A percentile compares a stretch with the other conserved stretches of the same genome.
These are phyloP conservation scores for Ogataea pignaliae DNA, from an alignment of 805 yeast genomes.

Conservation along the genomic window DNA sequence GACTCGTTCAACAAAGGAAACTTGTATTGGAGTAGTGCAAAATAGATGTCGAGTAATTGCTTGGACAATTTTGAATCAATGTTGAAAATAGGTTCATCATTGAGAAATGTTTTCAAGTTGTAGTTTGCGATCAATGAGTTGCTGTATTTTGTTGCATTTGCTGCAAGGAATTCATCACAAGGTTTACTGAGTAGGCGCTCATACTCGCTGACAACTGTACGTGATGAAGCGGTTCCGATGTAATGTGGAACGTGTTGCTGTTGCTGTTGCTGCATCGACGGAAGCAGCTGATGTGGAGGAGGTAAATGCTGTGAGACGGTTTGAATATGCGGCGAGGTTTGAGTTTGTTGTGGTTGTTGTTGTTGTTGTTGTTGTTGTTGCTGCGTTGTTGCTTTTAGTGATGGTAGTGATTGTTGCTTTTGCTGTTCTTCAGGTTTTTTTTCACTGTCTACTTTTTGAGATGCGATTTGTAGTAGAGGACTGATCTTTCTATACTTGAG, in stretches of 20 bases:
- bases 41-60: constrained; percentile 50
- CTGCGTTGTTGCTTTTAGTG: not conserved
- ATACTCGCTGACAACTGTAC: constrained; percentile 8
- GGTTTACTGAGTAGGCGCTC: constrained; percentile 19
- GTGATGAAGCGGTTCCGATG: not conserved
- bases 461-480: constrained; percentile 9
- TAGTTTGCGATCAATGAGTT: constrained; percentile 37
- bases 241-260: not conserved
- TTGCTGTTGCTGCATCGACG: not conserved
- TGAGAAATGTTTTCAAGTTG: constrained; percentile 41
- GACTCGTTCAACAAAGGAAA: constrained; percentile 52
- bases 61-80: constrained; percentile 46
- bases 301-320: constrained; percentile 1
- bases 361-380: constrained; percentile 3
- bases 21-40: constrained; percentile 51
- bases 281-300: constrained; percentile 1
- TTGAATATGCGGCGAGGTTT: not conserved
- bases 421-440: not conserved
- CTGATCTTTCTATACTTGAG: constrained; percentile 28
- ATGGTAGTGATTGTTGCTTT: not conserved
- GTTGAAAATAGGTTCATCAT: constrained; percentile 47
- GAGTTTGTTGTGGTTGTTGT: not conserved
- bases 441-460: not conserved
- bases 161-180: constrained; percentile 16
- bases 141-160: constrained; percentile 9